phyloP scores from a whole-genome alignment of 495 filamentous ascomycete species.

The Tuber indicum region DNA sequence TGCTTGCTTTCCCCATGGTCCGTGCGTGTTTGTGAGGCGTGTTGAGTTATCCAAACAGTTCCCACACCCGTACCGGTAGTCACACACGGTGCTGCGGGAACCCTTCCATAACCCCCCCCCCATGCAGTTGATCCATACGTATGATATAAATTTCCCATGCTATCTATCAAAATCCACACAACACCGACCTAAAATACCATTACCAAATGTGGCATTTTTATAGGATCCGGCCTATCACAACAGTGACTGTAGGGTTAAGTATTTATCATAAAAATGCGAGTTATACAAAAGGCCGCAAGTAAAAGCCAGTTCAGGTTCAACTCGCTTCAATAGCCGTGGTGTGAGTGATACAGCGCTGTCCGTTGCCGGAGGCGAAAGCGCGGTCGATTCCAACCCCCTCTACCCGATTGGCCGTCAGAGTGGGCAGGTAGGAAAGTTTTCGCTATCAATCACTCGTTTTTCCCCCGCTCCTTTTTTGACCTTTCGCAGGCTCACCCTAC shows the following conservation, averaged over 20 bases:
- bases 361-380: background rate
- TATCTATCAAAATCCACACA: background rate
- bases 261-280: no score
- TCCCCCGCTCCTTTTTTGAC: no score
- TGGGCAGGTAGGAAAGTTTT: background rate
- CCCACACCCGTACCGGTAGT: background rate
- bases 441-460: background rate
- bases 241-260: no score
- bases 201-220: background rate
- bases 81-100: background rate
- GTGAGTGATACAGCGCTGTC: background rate
- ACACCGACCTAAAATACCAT: background rate
- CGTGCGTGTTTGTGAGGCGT: background rate
- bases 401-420: background rate
- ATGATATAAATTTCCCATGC: background rate
- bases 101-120: background rate
- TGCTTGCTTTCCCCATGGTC: background rate
- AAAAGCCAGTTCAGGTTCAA: background rate
- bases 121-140: background rate
- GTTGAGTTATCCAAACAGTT: background rate
- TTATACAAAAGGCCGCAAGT: background rate
- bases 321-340: background rate
- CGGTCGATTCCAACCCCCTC: background rate
- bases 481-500: no score
- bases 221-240: no score